phyloP scores from a whole-genome alignment of 2,329 filamentous ascomycete species.

The Fusarium sp. region DNA sequence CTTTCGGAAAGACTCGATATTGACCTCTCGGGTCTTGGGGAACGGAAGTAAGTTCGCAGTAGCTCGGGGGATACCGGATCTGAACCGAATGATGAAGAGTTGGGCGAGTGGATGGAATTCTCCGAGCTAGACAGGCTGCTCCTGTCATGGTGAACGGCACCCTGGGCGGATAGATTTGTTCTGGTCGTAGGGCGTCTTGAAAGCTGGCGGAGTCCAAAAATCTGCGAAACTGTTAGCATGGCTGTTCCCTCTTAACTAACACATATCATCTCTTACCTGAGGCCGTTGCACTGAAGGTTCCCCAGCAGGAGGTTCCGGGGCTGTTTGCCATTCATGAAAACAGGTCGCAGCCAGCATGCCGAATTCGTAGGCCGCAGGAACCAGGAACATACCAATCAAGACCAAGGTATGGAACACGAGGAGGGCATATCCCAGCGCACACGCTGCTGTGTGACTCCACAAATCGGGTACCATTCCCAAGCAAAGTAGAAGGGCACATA shows the following conservation, averaged over 20 bases:
- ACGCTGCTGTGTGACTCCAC: slow-evolving; percentile 72
- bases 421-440: slow-evolving; percentile 79
- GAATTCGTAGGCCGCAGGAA: slow-evolving; percentile 33
- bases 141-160: slow-evolving; percentile 9
- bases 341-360: slow-evolving; percentile 1
- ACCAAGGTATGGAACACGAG: slow-evolving; percentile 76
- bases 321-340: not conserved
- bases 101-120: slow-evolving; percentile 3
- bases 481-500: slow-evolving; percentile 41
- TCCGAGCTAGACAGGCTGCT: slow-evolving; percentile 14
- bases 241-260: not conserved
- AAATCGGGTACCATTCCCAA: slow-evolving; percentile 72
- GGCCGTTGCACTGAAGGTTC: slow-evolving; percentile 23
- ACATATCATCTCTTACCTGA: slow-evolving; percentile 24
- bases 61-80: slow-evolving; percentile 19
- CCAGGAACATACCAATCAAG: slow-evolving; percentile 39
- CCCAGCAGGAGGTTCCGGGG: not conserved
- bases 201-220: slow-evolving; percentile 51
- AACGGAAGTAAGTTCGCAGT: slow-evolving; percentile 45
- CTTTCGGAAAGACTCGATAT: slow-evolving; percentile 6
- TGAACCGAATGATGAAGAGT: slow-evolving; percentile 18
- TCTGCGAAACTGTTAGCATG: slow-evolving; percentile 74
- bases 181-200: slow-evolving; percentile 43
- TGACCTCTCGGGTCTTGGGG: slow-evolving; percentile 30
- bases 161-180: slow-evolving; percentile 34